A percentile compares a stretch with the other conserved stretches of the same genome.
Conservation (phyloP, 176 grass and related monocot species). For the Olyra latifolia region DNA sequence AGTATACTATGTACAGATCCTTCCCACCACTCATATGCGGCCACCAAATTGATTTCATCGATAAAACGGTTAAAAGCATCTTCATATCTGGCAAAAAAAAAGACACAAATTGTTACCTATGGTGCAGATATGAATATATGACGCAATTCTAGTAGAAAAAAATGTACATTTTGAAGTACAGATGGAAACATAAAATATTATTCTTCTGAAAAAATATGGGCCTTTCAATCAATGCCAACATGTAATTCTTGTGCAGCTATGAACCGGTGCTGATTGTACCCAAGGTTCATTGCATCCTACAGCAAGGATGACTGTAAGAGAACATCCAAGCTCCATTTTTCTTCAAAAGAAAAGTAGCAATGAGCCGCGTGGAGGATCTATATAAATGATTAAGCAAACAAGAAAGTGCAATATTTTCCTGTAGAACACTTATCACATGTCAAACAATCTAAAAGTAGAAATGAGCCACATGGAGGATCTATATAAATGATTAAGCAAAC, state of each 20-base stretch:
- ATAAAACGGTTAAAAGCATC: slow-evolving; percentile 97
- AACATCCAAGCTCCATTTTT: slow-evolving; percentile 6
- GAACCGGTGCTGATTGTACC: neutral
- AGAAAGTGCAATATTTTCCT: neutral
- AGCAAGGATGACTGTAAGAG: neutral
- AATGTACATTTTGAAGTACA: neutral
- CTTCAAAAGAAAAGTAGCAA: neutral
- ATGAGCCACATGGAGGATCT: neutral
- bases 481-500: neutral
- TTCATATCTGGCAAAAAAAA: slow-evolving; percentile 72
- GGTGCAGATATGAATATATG: neutral
- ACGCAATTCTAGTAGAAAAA: neutral
- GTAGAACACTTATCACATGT: neutral
- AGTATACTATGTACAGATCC: slow-evolving; percentile 96
- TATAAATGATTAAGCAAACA: neutral
- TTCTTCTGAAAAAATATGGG: neutral
- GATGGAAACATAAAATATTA: slow-evolving; percentile 11
- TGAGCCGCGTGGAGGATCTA: neutral
- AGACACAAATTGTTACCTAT: slow-evolving; percentile 1
- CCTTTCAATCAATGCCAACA: neutral
- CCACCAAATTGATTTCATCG: slow-evolving; percentile 92
- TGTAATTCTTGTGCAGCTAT: neutral
- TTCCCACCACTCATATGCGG: slow-evolving; percentile 99
- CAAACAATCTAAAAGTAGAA: slow-evolving; percentile 12
- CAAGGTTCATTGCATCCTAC: neutral